Conservation (phyloP, 2,329 filamentous ascomycete species). For the Trichoderma endophyticum region DNA sequence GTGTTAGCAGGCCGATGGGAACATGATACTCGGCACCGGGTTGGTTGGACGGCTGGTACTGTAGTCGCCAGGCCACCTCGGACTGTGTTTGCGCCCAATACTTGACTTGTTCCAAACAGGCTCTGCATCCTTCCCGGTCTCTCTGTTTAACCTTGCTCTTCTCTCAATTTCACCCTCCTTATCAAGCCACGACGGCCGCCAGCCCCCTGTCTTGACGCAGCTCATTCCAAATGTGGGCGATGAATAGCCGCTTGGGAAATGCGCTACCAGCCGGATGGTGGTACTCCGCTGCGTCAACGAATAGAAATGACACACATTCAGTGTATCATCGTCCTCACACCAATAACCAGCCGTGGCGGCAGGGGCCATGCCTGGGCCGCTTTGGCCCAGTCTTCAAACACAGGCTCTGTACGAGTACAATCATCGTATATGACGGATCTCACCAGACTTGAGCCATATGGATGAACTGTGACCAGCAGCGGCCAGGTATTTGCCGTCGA, state of each 20-base stretch:
- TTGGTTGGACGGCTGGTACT: not conserved
- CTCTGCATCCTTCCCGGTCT: not conserved
- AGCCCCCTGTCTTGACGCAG: slow-evolving; percentile 12
- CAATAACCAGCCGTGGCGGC: not conserved
- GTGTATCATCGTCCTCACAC: not conserved
- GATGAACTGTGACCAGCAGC: not conserved
- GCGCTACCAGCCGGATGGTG: slow-evolving; percentile 1
- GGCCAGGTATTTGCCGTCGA: not conserved
- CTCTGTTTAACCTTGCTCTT: not conserved
- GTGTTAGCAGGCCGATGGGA: not conserved
- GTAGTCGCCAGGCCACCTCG: not conserved
- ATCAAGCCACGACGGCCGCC: not conserved
- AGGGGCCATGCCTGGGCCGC: not conserved
- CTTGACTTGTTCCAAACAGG: not conserved
- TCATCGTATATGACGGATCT: not conserved
- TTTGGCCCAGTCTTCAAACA: not conserved
- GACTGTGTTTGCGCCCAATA: not conserved
- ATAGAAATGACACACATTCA: not conserved
- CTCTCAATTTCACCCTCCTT: not conserved
- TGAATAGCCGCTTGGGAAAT: slow-evolving; percentile 12
- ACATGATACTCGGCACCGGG: not conserved
- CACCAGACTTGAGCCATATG: not conserved
- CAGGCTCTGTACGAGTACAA: not conserved
- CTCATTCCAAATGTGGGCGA: slow-evolving; percentile 10
- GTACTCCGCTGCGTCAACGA: slow-evolving; percentile 10